These are phyloP conservation scores for Diaporthe citri DNA, from an alignment of 2,329 filamentous ascomycete species.

Conservation along the genomic window DNA sequence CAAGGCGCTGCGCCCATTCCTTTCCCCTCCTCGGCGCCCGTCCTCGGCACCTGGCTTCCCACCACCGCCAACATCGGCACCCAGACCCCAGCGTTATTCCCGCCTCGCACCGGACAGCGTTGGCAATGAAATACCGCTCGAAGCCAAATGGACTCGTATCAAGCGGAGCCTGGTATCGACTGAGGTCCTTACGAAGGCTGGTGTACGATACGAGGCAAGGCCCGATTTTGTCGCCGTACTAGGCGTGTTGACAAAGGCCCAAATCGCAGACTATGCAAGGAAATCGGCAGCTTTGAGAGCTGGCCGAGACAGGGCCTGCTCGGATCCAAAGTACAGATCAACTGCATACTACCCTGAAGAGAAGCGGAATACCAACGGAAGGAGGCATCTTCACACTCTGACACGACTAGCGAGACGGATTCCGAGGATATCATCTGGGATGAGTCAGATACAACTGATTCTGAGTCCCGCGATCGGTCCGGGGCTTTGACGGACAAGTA, in stretches of 20 bases:
- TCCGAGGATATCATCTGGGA: constrained; percentile 47
- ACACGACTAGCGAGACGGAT: constrained; percentile 42
- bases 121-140: constrained; percentile 67
- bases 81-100: constrained; percentile 45
- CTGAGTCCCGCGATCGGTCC: constrained; percentile 40
- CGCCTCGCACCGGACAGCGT: constrained; percentile 68
- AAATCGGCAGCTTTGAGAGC: constrained; percentile 62
- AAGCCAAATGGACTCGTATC: constrained; percentile 72
- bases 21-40: constrained; percentile 47
- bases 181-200: constrained; percentile 67
- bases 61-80: constrained; percentile 41
- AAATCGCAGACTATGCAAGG: constrained; percentile 65
- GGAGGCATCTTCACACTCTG: constrained; percentile 37
- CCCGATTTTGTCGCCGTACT: constrained; percentile 72
- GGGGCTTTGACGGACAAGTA: constrained; percentile 40
- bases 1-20: constrained; percentile 42
- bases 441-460: constrained; percentile 46
- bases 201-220: constrained; percentile 71
- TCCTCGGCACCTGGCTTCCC: constrained; percentile 40
- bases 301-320: constrained; percentile 49
- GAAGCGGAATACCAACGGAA: constrained; percentile 14
- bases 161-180: constrained; percentile 67
- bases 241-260: constrained; percentile 63
- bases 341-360: constrained; percentile 26
- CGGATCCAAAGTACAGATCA: constrained; percentile 5